Evolutionary conservation across 306 rosid species (phyloP).

Genomic region (Heteromeles arbutifolia): DNA sequence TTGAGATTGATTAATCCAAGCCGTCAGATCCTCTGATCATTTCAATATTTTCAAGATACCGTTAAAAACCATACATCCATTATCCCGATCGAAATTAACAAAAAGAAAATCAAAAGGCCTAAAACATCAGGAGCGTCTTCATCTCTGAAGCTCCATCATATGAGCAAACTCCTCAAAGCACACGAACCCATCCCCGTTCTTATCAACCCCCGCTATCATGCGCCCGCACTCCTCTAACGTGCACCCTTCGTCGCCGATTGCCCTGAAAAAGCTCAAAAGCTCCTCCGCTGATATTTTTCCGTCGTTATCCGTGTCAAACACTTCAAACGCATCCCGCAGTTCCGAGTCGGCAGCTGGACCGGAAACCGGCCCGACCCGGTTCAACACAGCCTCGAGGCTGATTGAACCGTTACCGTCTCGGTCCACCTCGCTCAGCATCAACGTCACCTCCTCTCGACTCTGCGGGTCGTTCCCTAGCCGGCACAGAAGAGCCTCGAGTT

Average conservation of each 20-base stretch:
- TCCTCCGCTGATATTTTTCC: slow-evolving; percentile 89
- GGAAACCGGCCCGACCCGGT: slow-evolving; percentile 35
- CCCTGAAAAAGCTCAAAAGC: slow-evolving; percentile 48
- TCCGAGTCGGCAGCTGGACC: slow-evolving; percentile 32
- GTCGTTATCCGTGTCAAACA: slow-evolving; percentile 71
- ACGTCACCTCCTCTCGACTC: slow-evolving; percentile 44
- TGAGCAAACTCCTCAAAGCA: slow-evolving; percentile 78
- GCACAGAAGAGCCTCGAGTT: slow-evolving; percentile 48
- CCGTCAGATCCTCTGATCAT: background rate
- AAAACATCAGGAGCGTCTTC: background rate
- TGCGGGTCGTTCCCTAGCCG: slow-evolving; percentile 38
- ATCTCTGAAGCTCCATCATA: slow-evolving; percentile 79
- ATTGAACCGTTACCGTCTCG: slow-evolving; percentile 36
- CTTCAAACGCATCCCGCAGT: slow-evolving; percentile 50
- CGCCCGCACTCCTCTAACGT: slow-evolving; percentile 86
- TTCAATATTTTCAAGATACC: background rate
- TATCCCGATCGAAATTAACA: background rate
- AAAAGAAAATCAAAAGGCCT: background rate
- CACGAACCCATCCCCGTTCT: slow-evolving; percentile 74
- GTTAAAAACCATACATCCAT: background rate
- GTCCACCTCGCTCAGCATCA: slow-evolving; percentile 67
- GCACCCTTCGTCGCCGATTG: slow-evolving; percentile 77
- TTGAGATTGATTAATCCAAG: background rate
- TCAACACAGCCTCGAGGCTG: slow-evolving; percentile 42
- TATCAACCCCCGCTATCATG: slow-evolving; percentile 78